Conservation (phyloP, 805 yeast species). For the Spencermartinsiella europaea region DNA sequence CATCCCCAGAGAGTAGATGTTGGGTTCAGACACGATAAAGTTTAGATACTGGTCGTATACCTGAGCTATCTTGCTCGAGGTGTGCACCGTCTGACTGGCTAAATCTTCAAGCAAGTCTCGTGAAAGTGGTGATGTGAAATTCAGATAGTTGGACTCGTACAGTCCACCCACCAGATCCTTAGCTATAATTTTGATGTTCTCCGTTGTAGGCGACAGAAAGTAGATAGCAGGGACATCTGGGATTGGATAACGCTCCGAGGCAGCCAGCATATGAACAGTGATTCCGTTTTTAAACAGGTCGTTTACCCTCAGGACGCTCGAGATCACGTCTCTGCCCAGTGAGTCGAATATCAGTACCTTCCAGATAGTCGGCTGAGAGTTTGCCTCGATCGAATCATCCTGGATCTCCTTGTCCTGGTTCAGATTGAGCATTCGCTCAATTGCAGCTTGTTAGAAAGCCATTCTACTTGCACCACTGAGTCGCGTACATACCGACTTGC, state of each 20-base stretch:
- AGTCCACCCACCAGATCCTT: constrained; percentile 69
- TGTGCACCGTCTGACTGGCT: constrained; percentile 71
- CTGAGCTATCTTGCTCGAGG: constrained; percentile 69
- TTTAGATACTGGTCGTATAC: constrained; percentile 93
- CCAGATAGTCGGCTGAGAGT: constrained; percentile 57
- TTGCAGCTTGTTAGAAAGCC: constrained; percentile 39
- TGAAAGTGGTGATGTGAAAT: constrained; percentile 75
- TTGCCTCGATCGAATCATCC: constrained; percentile 30
- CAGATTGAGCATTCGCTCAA: constrained; percentile 81
- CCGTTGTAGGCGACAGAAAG: constrained; percentile 81
- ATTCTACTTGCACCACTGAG: neutral
- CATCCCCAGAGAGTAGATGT: constrained; percentile 73
- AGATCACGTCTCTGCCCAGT: constrained; percentile 76
- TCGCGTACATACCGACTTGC: constrained; percentile 28
- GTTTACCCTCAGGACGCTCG: constrained; percentile 87
- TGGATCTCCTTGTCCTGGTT: constrained; percentile 49
- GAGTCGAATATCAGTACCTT: constrained; percentile 81
- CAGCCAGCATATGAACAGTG: constrained; percentile 78
- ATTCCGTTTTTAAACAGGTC: constrained; percentile 87
- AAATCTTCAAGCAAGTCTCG: constrained; percentile 81
- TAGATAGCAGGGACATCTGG: constrained; percentile 95
- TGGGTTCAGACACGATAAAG: constrained; percentile 89
- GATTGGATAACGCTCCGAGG: constrained; percentile 68
- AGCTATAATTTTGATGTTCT: constrained; percentile 63
- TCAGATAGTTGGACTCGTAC: constrained; percentile 75